Base-by-base conservation (phyloP, 2,329 filamentous ascomycete genomes). In the Byssochlamys sp. region DNA sequence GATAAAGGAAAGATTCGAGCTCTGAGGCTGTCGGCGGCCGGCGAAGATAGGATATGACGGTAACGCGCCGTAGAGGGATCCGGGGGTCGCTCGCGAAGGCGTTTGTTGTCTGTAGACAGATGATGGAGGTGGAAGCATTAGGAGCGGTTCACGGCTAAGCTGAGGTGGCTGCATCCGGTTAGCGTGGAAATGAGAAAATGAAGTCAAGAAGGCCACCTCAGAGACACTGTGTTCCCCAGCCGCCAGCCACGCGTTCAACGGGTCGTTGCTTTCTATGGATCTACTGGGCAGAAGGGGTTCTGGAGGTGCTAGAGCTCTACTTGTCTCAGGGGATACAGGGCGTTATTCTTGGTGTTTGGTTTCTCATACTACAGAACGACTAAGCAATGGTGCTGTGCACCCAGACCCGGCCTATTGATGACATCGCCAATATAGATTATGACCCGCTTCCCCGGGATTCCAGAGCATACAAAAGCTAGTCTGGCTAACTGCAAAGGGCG, bases 111-210 rank as follows among this genome's bases (percentile, higher is more conserved):
- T 60, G 60, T 60, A 61, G 61, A 63, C 62, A 65, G 69, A 68
- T 70, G 69, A 66, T 66, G 65, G 63, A 63, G 60, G 63, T 61
- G 67, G 67, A 65, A 70, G 66, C 66, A 65, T 62, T 62, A 58
- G 61, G 55, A 59, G 61, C 60, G 64, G 66, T 64, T 71, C 68
- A 67, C 68, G 69, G 69, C 69, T 68, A 73, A 73, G 69, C 69
- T 73, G 71, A 70, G 65, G 67, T 68, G 69, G 66, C 73, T 71
- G 68, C 61, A 71, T 75, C 67, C 61, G 73, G 73, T 73, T 75
- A 75, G 73, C 66, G 72, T 62, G 59, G 56, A 61, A 63, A 63
- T 62, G 63, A 65, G 62, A 57, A 62, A 56, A 59, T 60, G 59
- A 59, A 62, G 60, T 60, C 61, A 62, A 51, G 49, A 65, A 67